A percentile compares a stretch with the other conserved stretches of the same genome.
Conservation (phyloP, 2,329 filamentous ascomycete species). For the Lasiodiplodia gonubiensis region DNA sequence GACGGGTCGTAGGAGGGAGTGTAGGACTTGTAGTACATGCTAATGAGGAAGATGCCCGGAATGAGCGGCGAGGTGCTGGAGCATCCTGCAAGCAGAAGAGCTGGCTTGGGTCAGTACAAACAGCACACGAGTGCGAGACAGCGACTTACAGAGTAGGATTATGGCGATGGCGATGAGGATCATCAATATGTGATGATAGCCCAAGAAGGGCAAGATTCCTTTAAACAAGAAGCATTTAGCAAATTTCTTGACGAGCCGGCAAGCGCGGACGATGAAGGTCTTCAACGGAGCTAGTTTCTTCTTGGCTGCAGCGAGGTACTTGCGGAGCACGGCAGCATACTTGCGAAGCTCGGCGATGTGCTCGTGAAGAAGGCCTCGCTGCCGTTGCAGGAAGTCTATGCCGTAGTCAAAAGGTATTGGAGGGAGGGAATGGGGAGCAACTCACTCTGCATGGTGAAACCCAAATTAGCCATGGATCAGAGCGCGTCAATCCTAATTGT, state of each 20-base stretch:
- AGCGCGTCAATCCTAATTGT: slow-evolving; percentile 31
- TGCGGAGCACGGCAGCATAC: neutral
- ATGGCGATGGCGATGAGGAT: slow-evolving; percentile 92
- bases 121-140: neutral
- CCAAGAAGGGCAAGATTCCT: slow-evolving; percentile 67
- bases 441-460: slow-evolving; percentile 58
- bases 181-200: slow-evolving; percentile 91
- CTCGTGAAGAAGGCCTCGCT: neutral
- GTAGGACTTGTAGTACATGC: slow-evolving; percentile 94
- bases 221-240: neutral
- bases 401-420: neutral
- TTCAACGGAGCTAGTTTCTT: neutral
- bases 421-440: slow-evolving; percentile 26
- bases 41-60: slow-evolving; percentile 94
- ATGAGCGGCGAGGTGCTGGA: slow-evolving; percentile 96
- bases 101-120: slow-evolving; percentile 52
- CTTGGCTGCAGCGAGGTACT: neutral
- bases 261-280: neutral
- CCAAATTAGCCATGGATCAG: slow-evolving; percentile 54
- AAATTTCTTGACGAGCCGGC: neutral
- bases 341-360: neutral
- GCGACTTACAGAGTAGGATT: slow-evolving; percentile 84
- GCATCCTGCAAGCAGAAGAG: slow-evolving; percentile 90
- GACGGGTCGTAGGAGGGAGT: slow-evolving; percentile 80
- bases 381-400: neutral